Evolutionary conservation across 2,329 filamentous ascomycete genomes (phyloP).

Genomic region (Rutstroemia sp.): DNA sequence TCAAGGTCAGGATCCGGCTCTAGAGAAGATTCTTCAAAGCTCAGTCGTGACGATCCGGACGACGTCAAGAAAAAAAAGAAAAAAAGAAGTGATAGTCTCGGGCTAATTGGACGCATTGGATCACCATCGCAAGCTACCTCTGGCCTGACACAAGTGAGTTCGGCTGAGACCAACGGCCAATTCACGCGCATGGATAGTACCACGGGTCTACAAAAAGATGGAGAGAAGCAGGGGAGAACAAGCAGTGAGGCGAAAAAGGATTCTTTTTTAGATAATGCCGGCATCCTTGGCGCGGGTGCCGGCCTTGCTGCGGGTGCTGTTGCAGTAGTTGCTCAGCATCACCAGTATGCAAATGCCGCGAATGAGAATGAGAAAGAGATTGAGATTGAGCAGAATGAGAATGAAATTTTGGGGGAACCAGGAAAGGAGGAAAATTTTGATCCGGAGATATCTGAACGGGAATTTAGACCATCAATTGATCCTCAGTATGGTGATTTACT

Average conservation of each 20-base stretch:
- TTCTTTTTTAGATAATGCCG: constrained; percentile 69
- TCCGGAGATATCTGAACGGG: constrained; percentile 49
- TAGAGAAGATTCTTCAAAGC: constrained; percentile 21
- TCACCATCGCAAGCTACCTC: constrained; percentile 18
- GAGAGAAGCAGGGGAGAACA: constrained; percentile 24
- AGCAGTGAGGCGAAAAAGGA: constrained; percentile 32
- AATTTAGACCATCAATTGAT: constrained; percentile 58
- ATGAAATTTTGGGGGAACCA: constrained; percentile 37
- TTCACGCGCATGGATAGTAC: constrained; percentile 17
- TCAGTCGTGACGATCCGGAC: constrained; percentile 23
- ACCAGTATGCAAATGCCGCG: constrained; percentile 29
- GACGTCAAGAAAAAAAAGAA: constrained; percentile 27
- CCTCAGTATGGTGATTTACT: constrained; percentile 59
- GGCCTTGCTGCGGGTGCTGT: constrained; percentile 47
- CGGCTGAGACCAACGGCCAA: constrained; percentile 19
- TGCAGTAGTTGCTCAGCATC: constrained; percentile 29
- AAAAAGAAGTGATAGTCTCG: constrained; percentile 25
- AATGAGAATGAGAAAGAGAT: constrained; percentile 23
- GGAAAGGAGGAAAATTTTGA: constrained; percentile 36
- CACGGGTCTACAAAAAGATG: constrained; percentile 17
- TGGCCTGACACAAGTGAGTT: constrained; percentile 19
- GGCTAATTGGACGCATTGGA: constrained; percentile 20
- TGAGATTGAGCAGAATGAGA: constrained; percentile 9
- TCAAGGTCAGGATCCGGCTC: constrained; percentile 32
- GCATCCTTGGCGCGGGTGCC: constrained; percentile 63